Evolutionary conservation across 164 flowering plant genomes (phyloP), one percentile per base, ranked within the genome.

Genomic region (Piper longum): DNA sequence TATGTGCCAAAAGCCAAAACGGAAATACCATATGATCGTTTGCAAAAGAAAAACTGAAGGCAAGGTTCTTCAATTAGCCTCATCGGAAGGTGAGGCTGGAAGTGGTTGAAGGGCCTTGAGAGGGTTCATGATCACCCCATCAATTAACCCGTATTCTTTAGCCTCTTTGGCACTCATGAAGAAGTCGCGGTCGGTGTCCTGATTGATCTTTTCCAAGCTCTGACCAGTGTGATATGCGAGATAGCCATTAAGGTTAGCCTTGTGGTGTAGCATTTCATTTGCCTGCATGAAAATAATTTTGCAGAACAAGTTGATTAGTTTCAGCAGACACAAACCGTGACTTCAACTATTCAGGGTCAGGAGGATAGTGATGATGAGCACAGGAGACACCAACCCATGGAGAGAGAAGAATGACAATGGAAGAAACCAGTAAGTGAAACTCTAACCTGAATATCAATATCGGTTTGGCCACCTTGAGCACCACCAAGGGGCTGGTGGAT

Each of bases 401-500:
- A 48, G 14, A 48, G 52, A 48, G 52, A 48, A 48, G 52, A 48
- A 48, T 26, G 4, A 55, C 36, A 9, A 0, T 19, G 17, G 8
- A 13, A 0, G 6, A 48, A 45, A 8, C 5, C 7, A 9, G 26
- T 41, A 18, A 4, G 36, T 26, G 36, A 26, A 26, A 61, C 11
- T 4, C 18, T 14, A 5, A 90, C 99, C 95, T 90, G 99, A 71
- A 90, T 82, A 52, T 88, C 93, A 59, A 90, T 76, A 62, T 93
- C 97, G 54, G 84, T 80, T 71, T 82, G 88, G 26, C 76, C 74
- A 67, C 99, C 99, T 75, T 90, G 97, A 26, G 87, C 95, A 52
- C 95, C 99, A 79, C 96, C 97, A 75, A 88, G 89, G 72, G 97
- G 96, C 72, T 93, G 97, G 83, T 93, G 99, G 71, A 93, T 90